phyloP scores from a whole-genome alignment of 2,329 filamentous ascomycete species.

The Claviceps capensis region DNA sequence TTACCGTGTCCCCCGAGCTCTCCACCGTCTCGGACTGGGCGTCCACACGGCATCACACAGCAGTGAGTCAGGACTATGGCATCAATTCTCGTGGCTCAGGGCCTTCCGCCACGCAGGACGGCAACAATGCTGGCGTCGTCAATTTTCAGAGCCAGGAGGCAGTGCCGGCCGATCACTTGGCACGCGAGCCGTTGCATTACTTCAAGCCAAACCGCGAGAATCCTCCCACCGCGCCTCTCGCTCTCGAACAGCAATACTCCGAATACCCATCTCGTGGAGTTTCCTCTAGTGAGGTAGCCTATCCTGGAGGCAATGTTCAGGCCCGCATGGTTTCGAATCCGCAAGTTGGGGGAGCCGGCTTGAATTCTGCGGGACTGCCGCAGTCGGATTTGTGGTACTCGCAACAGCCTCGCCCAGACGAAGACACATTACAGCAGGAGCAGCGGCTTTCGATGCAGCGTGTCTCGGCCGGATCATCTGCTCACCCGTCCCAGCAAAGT shows the following conservation, averaged over 20 bases:
- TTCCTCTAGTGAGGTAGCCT: background rate
- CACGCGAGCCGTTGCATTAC: background rate
- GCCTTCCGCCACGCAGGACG: background rate
- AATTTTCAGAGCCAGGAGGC: background rate
- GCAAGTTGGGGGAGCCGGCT: background rate
- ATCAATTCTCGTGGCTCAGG: too few relatives aligned
- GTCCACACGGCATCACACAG: background rate
- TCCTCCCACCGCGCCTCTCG: background rate
- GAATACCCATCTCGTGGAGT: background rate
- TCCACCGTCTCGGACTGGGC: conserved; percentile 4
- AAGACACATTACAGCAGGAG: background rate
- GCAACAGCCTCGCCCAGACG: conserved; percentile 5
- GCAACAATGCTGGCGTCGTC: background rate
- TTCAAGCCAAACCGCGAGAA: background rate
- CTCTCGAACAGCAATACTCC: background rate
- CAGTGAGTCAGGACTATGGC: background rate
- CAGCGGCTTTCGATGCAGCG: background rate
- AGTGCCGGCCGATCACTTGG: background rate
- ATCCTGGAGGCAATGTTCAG: background rate
- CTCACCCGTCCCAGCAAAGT: background rate
- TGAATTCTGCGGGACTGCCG: background rate
- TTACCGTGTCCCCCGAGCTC: conserved; percentile 6
- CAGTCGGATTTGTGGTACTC: background rate
- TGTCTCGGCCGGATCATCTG: background rate
- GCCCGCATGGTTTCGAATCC: background rate